Conservation (phyloP, 2,329 filamentous ascomycete species). For the Verticillium nonalfalfae region DNA sequence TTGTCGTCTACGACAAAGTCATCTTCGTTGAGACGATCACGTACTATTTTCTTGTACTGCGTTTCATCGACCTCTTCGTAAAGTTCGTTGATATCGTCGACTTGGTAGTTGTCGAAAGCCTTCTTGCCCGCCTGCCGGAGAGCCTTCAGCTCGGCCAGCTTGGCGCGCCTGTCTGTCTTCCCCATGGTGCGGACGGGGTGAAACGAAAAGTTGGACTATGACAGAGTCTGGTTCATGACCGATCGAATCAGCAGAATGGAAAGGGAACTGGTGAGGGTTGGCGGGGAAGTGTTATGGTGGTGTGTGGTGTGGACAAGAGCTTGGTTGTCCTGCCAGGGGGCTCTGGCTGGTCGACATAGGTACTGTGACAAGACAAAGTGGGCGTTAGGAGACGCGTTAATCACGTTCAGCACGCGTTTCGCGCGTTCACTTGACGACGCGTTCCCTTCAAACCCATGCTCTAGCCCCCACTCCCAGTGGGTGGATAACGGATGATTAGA, state of each 20-base stretch:
- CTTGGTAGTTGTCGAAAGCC: conserved; percentile 77
- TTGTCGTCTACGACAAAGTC: conserved; percentile 99
- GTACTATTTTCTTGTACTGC: conserved; percentile 93
- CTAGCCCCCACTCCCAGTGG: neutral
- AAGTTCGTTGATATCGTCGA: conserved; percentile 75
- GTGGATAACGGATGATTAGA: neutral
- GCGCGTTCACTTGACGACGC: neutral
- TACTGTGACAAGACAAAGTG: neutral
- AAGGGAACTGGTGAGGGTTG: neutral
- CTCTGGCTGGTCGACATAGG: neutral
- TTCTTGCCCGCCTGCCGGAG: conserved; percentile 88
- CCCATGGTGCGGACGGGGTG: conserved; percentile 26
- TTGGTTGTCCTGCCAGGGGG: neutral
- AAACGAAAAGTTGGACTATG: no score
- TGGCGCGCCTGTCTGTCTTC: conserved; percentile 37
- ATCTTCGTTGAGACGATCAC: conserved; percentile 81
- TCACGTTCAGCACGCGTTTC: neutral
- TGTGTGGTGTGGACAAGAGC: neutral
- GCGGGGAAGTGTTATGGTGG: neutral
- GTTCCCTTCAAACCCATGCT: neutral
- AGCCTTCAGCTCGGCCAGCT: conserved; percentile 73
- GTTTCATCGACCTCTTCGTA: conserved; percentile 98
- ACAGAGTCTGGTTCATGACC: neutral
- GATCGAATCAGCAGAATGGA: neutral
- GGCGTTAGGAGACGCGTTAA: neutral